phyloP scores from a whole-genome alignment of 805 yeast genomes.

The Yarrowia yakushimensis region DNA sequence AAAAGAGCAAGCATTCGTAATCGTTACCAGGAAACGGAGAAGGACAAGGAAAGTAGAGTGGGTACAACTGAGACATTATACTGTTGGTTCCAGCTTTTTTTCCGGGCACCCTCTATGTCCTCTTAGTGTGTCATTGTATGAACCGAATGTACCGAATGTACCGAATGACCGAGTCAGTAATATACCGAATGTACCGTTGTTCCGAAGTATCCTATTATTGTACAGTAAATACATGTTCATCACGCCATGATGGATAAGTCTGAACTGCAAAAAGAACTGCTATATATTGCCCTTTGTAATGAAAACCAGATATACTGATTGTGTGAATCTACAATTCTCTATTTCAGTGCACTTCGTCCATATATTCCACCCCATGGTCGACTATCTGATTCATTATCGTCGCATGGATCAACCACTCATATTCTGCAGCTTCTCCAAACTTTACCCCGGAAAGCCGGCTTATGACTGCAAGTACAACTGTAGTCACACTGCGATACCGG shows the following conservation, averaged over 20 bases:
- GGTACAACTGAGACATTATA: not conserved
- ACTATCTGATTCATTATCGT: not conserved
- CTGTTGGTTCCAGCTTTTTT: not conserved
- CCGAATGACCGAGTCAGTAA: too few species aligned
- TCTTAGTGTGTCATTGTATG: too few species aligned
- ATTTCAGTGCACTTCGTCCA: not conserved
- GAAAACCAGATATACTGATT: too few species aligned
- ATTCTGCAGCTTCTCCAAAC: not conserved
- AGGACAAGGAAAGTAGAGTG: not conserved
- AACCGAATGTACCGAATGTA: too few species aligned
- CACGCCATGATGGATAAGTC: too few species aligned
- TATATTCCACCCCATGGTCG: not conserved
- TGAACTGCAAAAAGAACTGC: too few species aligned
- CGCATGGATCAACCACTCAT: not conserved
- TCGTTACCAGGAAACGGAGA: not conserved
- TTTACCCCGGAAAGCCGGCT: conserved; percentile 24
- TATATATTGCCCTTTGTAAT: too few species aligned
- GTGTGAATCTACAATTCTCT: too few species aligned
- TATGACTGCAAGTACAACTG: not conserved
- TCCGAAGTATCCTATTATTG: too few species aligned
- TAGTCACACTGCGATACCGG: not conserved
- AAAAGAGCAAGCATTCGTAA: not conserved
- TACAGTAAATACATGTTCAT: too few species aligned
- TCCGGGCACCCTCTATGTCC: not conserved
- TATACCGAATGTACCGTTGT: too few species aligned